phyloP scores from a whole-genome alignment of 768 basidiomycete species.

The Lentinula aciculospora region DNA sequence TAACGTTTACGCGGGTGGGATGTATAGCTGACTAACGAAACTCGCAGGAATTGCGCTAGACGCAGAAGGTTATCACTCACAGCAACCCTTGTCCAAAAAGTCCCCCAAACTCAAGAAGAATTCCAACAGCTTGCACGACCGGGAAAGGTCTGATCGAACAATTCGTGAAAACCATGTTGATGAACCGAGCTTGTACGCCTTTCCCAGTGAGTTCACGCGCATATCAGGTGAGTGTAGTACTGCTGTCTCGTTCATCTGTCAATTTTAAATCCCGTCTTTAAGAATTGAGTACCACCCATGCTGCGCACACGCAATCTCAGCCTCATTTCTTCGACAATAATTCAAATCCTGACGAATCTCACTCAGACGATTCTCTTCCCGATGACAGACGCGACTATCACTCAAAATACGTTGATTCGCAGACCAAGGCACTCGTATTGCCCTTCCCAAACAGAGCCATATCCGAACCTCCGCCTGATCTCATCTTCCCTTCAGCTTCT shows the following conservation, averaged over 20 bases:
- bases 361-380: slow-evolving; percentile 8
- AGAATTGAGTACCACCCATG: neutral
- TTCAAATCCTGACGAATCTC: neutral
- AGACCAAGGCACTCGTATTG: slow-evolving; percentile 12
- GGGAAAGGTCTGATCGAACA: slow-evolving; percentile 36
- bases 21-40: neutral
- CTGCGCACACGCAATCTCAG: neutral
- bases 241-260: neutral
- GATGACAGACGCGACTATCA: slow-evolving; percentile 11
- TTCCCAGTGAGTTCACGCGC: neutral
- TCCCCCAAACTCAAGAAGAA: neutral
- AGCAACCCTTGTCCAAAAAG: neutral
- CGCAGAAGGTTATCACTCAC: slow-evolving; percentile 72
- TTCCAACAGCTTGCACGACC: slow-evolving; percentile 15
- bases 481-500: slow-evolving; percentile 16
- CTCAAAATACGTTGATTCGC: slow-evolving; percentile 8
- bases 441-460: slow-evolving; percentile 43
- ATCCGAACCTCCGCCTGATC: slow-evolving; percentile 58
- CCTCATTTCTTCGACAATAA: neutral
- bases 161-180: slow-evolving; percentile 20
- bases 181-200: neutral
- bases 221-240: neutral
- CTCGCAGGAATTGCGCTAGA: slow-evolving; percentile 72
- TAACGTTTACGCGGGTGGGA: neutral
- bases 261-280: neutral